Evolutionary conservation across 495 filamentous ascomycete species (phyloP).

Genomic region (Pseudomonodictys pantanalensis): DNA sequence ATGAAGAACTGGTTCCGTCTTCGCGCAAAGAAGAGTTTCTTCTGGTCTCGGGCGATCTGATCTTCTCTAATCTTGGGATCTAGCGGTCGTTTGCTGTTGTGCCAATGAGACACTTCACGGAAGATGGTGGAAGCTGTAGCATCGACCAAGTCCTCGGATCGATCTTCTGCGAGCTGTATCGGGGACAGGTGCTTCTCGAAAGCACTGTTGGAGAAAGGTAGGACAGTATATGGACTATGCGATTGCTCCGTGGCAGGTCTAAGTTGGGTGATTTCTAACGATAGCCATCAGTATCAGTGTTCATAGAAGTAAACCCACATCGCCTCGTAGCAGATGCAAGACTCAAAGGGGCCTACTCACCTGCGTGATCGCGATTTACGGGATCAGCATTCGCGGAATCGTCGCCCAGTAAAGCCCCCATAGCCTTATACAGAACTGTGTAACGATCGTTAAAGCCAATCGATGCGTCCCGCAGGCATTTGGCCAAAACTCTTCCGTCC

Average conservation of each 20-base stretch:
- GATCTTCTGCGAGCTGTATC: constrained; percentile 46
- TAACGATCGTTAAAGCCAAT: not conserved
- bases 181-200: constrained; percentile 58
- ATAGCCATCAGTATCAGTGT: too few species aligned
- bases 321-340: too few species aligned
- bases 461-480: constrained; percentile 15
- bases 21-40: constrained; percentile 36
- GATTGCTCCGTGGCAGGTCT: too few species aligned
- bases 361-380: too few species aligned
- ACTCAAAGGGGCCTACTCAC: too few species aligned
- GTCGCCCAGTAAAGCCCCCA: not conserved
- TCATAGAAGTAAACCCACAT: too few species aligned
- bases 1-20: constrained; percentile 55
- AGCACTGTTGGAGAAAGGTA: constrained; percentile 59
- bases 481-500: constrained; percentile 61
- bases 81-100: constrained; percentile 55
- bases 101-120: constrained; percentile 63
- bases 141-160: constrained; percentile 34
- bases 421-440: constrained; percentile 16
- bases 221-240: constrained; percentile 47
- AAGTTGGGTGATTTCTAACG: too few species aligned
- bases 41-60: constrained; percentile 12
- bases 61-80: constrained; percentile 38
- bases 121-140: constrained; percentile 44
- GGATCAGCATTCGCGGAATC: not conserved